Evolutionary conservation across 1,284 basidiomycete genomes (phyloP).

Genomic region (Tilletia setariae): DNA sequence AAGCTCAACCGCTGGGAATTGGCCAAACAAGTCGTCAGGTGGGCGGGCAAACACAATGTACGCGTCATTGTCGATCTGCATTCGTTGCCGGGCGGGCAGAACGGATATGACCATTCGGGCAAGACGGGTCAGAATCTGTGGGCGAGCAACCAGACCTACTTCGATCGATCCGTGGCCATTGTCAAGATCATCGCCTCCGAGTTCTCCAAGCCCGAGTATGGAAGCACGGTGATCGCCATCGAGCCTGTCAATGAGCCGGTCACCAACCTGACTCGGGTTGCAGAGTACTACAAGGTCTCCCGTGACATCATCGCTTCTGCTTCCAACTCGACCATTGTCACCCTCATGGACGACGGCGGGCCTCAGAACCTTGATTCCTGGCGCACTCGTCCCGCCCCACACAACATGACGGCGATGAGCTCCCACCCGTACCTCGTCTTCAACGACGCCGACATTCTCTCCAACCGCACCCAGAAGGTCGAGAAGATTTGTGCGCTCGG

Average conservation of each 20-base stretch:
- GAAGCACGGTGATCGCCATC: background rate
- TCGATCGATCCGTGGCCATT: background rate
- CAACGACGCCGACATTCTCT: background rate
- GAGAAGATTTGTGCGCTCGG: background rate
- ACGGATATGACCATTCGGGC: conserved; percentile 59
- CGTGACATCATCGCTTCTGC: background rate
- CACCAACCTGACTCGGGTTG: background rate
- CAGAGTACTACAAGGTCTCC: background rate
- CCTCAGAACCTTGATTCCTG: background rate
- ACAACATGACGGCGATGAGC: background rate
- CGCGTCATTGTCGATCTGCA: conserved; percentile 8
- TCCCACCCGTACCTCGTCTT: conserved; percentile 10
- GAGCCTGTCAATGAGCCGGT: conserved; percentile 7
- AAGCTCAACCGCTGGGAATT: conserved; percentile 17
- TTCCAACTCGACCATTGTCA: conserved; percentile 1
- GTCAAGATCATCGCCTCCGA: background rate
- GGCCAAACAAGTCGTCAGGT: background rate
- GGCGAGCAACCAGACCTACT: background rate
- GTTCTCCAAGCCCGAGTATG: conserved; percentile 4
- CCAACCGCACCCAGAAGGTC: background rate
- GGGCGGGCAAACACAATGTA: background rate
- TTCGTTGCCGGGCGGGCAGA: background rate
- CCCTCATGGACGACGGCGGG: conserved; percentile 6
- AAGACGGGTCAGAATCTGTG: conserved; percentile 34
- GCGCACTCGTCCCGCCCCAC: background rate